These are phyloP conservation scores for Tuber magnatum DNA, from an alignment of 495 filamentous ascomycete genomes.

Conservation along the genomic window DNA sequence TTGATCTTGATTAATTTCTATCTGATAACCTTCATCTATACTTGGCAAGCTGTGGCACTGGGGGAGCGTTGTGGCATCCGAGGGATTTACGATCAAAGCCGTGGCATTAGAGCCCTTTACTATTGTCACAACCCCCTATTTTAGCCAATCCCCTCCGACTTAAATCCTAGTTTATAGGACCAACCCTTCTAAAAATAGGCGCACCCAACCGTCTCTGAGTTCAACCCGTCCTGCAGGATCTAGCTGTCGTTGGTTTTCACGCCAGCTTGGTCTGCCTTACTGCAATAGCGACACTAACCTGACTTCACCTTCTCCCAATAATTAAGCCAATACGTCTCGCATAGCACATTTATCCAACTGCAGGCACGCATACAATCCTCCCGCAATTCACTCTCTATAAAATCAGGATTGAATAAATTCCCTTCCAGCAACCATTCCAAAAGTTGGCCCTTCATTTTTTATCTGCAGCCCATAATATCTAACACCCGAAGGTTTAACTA, in stretches of 20 bases:
- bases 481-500: background rate
- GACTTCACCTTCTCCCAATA: background rate
- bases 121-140: too few species aligned
- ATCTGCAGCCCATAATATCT: background rate
- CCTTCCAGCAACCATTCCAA: background rate
- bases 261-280: background rate
- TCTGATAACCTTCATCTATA: too few species aligned
- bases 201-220: background rate
- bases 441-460: background rate
- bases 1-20: too few species aligned
- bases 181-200: background rate
- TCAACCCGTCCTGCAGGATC: background rate
- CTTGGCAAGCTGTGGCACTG: too few species aligned
- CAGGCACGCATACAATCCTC: background rate
- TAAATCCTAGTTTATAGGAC: background rate
- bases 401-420: background rate
- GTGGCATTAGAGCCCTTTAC: too few species aligned
- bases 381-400: background rate
- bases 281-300: background rate
- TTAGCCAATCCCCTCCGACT: background rate
- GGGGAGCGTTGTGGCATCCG: too few species aligned
- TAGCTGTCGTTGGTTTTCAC: background rate
- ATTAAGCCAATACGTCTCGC: background rate
- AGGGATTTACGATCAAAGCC: too few species aligned
- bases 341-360: background rate